phyloP scores from a whole-genome alignment of 75 land plant species.

The Cupressus sempervirens region DNA sequence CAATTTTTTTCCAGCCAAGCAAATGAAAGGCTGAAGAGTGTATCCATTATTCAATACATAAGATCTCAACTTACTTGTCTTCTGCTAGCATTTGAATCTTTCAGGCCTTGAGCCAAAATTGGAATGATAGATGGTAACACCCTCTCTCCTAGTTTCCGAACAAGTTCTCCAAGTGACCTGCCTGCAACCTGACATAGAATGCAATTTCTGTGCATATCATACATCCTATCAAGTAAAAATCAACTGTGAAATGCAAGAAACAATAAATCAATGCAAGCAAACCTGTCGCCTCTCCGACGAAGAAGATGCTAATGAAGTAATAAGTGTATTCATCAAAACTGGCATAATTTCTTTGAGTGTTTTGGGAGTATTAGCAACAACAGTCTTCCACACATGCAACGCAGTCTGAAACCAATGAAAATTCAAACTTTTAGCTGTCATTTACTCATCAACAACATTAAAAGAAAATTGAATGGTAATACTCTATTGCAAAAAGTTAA shows the following conservation, averaged over 20 bases:
- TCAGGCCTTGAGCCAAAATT: slow-evolving; percentile 75
- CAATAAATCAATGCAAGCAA: background rate
- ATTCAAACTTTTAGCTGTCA: background rate
- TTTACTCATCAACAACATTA: background rate
- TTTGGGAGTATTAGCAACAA: slow-evolving; percentile 98
- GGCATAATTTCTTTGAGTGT: slow-evolving; percentile 99
- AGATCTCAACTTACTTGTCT: slow-evolving; percentile 63
- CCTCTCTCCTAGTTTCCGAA: slow-evolving; percentile 96
- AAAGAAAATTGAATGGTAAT: background rate
- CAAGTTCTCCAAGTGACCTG: slow-evolving; percentile 94
- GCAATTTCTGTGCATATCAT: background rate
- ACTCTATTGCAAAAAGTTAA: background rate
- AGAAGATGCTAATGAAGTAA: slow-evolving; percentile 87
- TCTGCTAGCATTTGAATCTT: slow-evolving; percentile 57
- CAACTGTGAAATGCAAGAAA: background rate
- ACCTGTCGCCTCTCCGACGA: slow-evolving; percentile 99
- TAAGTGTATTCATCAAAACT: slow-evolving; percentile 91
- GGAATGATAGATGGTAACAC: slow-evolving; percentile 95
- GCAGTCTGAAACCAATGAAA: slow-evolving; percentile 63
- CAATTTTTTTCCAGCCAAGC: background rate
- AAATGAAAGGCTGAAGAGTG: background rate
- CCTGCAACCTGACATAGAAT: slow-evolving; percentile 78
- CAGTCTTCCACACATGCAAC: slow-evolving; percentile 98
- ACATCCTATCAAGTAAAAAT: background rate
- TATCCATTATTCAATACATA: background rate